Percentiles rank a stretch among this genome's conserved stretches.
These are phyloP conservation scores for Elaeis oleifera DNA, from an alignment of 202 grass and related monocot species.

Conservation along the genomic window DNA sequence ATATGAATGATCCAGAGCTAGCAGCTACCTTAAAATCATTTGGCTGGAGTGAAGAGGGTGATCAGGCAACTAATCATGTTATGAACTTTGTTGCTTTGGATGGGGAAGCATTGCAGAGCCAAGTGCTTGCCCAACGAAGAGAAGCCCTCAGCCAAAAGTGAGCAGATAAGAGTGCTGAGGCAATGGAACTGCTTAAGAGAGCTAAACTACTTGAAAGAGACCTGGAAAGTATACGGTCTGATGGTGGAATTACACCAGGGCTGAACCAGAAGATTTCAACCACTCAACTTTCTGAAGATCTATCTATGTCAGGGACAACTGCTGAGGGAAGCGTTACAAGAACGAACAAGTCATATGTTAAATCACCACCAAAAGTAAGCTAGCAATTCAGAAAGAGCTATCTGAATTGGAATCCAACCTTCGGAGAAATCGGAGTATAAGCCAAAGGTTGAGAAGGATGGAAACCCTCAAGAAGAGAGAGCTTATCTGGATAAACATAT, in stretches of 20 bases:
- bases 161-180: slow-evolving; percentile 59
- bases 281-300: slow-evolving; percentile 1
- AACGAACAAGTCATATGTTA: neutral
- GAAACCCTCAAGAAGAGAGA: slow-evolving; percentile 38
- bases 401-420: slow-evolving; percentile 33
- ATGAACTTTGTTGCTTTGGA: slow-evolving; percentile 23
- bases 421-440: slow-evolving; percentile 24
- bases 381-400: slow-evolving; percentile 80
- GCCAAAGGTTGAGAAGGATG: neutral
- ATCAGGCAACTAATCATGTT: slow-evolving; percentile 22
- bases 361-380: slow-evolving; percentile 46
- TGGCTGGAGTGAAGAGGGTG: slow-evolving; percentile 72
- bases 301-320: slow-evolving; percentile 6
- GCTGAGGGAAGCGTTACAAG: slow-evolving; percentile 25
- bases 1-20: slow-evolving; percentile 80
- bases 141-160: slow-evolving; percentile 68
- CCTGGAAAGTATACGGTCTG: slow-evolving; percentile 28
- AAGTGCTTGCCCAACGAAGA: slow-evolving; percentile 73
- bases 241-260: slow-evolving; percentile 25
- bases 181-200: slow-evolving; percentile 78
- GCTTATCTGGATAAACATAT: slow-evolving; percentile 67
- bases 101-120: slow-evolving; percentile 36
- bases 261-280: slow-evolving; percentile 18
- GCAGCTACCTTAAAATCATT: slow-evolving; percentile 69
- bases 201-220: slow-evolving; percentile 81